Conservation (phyloP, 306 rosid genomes). For the Inga laurina region DNA sequence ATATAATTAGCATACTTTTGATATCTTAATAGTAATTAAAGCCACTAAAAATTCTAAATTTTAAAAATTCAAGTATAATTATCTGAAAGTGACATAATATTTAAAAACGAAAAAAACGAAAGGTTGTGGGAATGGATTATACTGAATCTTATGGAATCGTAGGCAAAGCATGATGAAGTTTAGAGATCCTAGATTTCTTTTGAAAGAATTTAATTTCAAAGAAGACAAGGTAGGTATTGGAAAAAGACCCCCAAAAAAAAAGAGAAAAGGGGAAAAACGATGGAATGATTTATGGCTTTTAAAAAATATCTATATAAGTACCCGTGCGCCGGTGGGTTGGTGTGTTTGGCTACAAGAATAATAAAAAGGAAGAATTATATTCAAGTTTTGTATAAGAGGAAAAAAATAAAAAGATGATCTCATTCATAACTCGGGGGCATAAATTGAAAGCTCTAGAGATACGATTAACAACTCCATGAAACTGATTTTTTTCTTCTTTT, state of each 20-base stretch:
- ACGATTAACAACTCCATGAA: too few relatives aligned
- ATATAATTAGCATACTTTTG: too few relatives aligned
- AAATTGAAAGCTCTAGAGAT: too few relatives aligned
- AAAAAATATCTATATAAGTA: slow-evolving; percentile 3
- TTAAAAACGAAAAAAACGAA: neutral
- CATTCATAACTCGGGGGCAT: too few relatives aligned
- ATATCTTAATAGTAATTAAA: neutral
- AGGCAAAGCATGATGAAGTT: slow-evolving; percentile 21
- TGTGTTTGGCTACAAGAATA: slow-evolving; percentile 18
- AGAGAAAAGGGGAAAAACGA: neutral
- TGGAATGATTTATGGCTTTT: neutral
- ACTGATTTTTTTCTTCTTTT: too few relatives aligned
- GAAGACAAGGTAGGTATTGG: neutral
- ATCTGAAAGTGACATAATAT: neutral
- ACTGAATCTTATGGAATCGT: neutral
- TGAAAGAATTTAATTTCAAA: neutral
- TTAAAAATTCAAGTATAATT: neutral
- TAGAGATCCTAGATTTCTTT: slow-evolving; percentile 28
- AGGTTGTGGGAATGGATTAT: neutral
- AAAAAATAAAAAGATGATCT: too few relatives aligned
- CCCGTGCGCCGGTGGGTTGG: slow-evolving; percentile 42
- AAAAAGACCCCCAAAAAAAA: neutral
- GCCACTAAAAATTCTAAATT: neutral
- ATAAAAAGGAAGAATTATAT: neutral
- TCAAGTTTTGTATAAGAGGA: too few relatives aligned